These are phyloP conservation scores for Citrus unshiu DNA, from an alignment of 345 rosid species.

Conservation along the genomic window DNA sequence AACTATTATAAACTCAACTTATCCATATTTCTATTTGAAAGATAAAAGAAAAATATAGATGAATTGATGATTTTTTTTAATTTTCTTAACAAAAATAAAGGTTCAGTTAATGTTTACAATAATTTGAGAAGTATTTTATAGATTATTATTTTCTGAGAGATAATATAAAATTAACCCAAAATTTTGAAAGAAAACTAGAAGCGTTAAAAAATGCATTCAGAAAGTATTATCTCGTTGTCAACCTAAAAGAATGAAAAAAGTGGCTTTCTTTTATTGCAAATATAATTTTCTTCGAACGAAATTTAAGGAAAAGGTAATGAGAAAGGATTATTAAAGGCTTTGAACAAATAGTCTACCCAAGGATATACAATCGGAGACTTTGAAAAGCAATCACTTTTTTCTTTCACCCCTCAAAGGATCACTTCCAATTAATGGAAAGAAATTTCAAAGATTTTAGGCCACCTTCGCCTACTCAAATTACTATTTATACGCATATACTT, in stretches of 20 bases:
- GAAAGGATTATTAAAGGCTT: not conserved
- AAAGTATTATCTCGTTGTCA: not conserved
- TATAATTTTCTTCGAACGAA: not conserved
- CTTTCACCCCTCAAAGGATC: not conserved
- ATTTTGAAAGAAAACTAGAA: not conserved
- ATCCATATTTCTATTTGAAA: no score
- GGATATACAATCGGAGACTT: not conserved
- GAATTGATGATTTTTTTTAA: no score
- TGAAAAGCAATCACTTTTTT: not conserved
- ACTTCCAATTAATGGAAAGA: not conserved
- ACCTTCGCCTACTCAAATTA: not conserved
- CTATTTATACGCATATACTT: no score
- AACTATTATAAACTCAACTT: no score
- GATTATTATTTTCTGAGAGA: no score
- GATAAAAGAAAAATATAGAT: no score
- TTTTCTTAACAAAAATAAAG: no score
- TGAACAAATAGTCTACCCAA: not conserved
- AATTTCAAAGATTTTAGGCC: constrained; percentile 1
- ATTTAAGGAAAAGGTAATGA: not conserved
- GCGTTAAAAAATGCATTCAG: not conserved
- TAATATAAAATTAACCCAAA: no score
- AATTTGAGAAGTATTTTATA: no score
- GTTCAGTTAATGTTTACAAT: no score
- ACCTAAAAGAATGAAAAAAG: not conserved
- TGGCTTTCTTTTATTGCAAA: not conserved